Evolutionary conservation across 2,329 filamentous ascomycete species (phyloP), one percentile per base, ranked within the genome.

Genomic region (Diaporthe sp.): DNA sequence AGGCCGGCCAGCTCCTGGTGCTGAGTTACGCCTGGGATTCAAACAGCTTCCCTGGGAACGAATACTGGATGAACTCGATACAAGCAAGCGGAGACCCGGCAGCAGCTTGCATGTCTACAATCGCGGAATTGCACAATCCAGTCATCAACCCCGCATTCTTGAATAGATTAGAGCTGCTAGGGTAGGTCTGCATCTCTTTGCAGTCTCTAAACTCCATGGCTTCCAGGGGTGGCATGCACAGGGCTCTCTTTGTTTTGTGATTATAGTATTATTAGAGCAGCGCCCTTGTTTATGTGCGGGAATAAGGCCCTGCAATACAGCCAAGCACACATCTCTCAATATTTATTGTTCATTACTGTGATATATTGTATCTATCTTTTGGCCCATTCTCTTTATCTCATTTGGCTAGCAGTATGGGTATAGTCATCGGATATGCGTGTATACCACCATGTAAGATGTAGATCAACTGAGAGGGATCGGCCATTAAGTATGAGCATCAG

Each of bases 1-100:
- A 76, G 2, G 78, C 76, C 13, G 37, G 75, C 13, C 77, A 80
- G 39, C 76, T 83, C 0, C 81, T 82, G 1, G 81, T 83, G 5
- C 15, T 83, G 25, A 80, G 78, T 51, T 83, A 83, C 34, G 81
- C 82, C 0, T 83, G 82, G 82, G 82, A 83, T 42, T 80, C 78
- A 3, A 83, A 83, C 28, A 51, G 81, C 0, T 83, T 81, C 58
- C 82, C 82, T 0, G 82, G 82, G 0, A 83, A 83, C 68, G 82
- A 82, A 62, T 83, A 82, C 57, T 83, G 82, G 82, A 15, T 46
- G 2, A 79, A 78, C 0, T 34, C 4, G 3, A 76, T 82, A 4
- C 0, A 28, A 0, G 81, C 71, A 2, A 79, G 80, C 34, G 82
- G 82, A 4, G 82, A 83, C 65, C 81, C 82, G 9, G 82, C 82